phyloP scores from a whole-genome alignment of 2,329 filamentous ascomycete genomes.

The Diaporthe australafricana region DNA sequence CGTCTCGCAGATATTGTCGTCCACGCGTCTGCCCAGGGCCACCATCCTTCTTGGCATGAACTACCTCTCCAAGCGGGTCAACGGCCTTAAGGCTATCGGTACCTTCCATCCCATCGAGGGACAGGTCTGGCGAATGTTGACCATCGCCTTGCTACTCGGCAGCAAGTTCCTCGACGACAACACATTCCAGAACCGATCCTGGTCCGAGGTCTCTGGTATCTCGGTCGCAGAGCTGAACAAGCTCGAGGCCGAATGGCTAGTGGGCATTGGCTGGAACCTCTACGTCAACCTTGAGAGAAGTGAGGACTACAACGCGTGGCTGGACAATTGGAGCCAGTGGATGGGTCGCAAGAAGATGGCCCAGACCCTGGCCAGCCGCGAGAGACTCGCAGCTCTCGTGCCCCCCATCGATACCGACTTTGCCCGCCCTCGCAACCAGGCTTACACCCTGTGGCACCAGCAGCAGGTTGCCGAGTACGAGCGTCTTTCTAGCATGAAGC shows the following conservation, averaged over 20 bases:
- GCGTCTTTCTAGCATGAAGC: slow-evolving; percentile 56
- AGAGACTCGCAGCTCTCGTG: slow-evolving; percentile 61
- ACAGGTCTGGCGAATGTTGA: slow-evolving; percentile 88
- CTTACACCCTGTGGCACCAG: slow-evolving; percentile 60
- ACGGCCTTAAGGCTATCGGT: slow-evolving; percentile 71
- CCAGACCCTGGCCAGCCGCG: slow-evolving; percentile 59
- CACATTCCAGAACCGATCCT: slow-evolving; percentile 96
- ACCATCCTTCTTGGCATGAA: slow-evolving; percentile 92
- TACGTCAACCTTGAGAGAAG: slow-evolving; percentile 86
- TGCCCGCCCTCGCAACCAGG: slow-evolving; percentile 47
- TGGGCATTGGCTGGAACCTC: slow-evolving; percentile 83
- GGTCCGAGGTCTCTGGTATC: slow-evolving; percentile 95
- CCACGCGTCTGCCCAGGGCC: slow-evolving; percentile 88
- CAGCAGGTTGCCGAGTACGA: slow-evolving; percentile 68
- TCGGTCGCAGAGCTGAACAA: slow-evolving; percentile 84
- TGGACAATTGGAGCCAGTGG: slow-evolving; percentile 71
- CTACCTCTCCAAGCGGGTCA: slow-evolving; percentile 87
- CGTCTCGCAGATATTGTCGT: slow-evolving; percentile 89
- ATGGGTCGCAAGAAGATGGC: slow-evolving; percentile 66
- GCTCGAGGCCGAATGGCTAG: slow-evolving; percentile 89
- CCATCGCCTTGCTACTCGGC: slow-evolving; percentile 84
- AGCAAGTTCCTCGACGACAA: slow-evolving; percentile 98
- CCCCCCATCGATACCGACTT: slow-evolving; percentile 60
- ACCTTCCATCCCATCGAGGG: slow-evolving; percentile 71
- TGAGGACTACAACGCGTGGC: slow-evolving; percentile 75